Conservation (phyloP, 306 rosid species). For the Casuarina glauca region DNA sequence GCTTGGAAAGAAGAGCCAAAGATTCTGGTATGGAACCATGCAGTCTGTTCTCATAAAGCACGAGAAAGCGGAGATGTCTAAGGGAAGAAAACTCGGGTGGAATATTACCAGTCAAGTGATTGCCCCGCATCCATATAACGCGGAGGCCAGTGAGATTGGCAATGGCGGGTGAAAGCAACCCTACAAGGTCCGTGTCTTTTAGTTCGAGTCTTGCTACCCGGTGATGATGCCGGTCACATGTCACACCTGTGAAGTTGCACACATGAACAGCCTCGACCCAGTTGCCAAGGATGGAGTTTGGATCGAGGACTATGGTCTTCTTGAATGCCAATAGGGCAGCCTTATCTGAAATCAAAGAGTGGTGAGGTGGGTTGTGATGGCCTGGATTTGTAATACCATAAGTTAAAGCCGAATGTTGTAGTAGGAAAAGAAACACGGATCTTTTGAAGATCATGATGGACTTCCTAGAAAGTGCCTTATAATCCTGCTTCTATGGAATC, state of each 20-base stretch:
- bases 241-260: constrained; percentile 57
- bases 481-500: not conserved
- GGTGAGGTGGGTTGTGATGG: constrained; percentile 1
- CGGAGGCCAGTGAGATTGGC: constrained; percentile 71
- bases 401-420: constrained; percentile 37
- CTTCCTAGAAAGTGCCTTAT: not conserved
- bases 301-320: constrained; percentile 43
- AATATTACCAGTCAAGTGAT: constrained; percentile 43
- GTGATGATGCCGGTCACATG: constrained; percentile 42
- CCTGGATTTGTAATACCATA: constrained; percentile 18
- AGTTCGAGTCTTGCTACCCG: constrained; percentile 45
- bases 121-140: not conserved
- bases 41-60: constrained; percentile 43
- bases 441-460: not conserved
- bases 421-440: constrained; percentile 36
- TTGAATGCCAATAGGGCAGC: constrained; percentile 60
- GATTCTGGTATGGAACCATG: constrained; percentile 56
- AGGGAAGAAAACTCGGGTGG: constrained; percentile 53
- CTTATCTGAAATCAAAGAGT: constrained; percentile 48
- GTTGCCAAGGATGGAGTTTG: constrained; percentile 45
- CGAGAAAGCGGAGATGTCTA: constrained; percentile 39
- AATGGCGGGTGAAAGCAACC: constrained; percentile 54
- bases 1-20: constrained; percentile 45
- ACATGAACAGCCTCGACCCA: constrained; percentile 55
- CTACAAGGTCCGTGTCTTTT: constrained; percentile 36